Percentiles rank a stretch among this genome's conserved stretches.
These are phyloP conservation scores for Fagopyrum esculentum DNA, from an alignment of 148 eudicot genomes.

Conservation along the genomic window DNA sequence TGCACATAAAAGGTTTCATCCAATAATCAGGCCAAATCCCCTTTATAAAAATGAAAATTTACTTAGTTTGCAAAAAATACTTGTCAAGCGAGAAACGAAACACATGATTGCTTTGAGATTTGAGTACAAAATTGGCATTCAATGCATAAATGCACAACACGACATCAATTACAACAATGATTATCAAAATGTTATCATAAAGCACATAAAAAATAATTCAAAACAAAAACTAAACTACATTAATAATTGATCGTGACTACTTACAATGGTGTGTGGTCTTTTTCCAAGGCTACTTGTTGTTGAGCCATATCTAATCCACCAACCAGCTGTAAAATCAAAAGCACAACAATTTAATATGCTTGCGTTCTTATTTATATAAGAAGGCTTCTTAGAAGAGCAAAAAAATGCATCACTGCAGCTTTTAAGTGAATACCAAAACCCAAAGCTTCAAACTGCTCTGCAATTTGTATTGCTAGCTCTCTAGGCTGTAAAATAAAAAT, in stretches of 20 bases:
- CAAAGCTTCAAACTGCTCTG: conserved; percentile 89
- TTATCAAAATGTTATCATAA: not conserved
- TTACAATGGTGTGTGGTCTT: conserved; percentile 60
- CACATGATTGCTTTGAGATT: not conserved
- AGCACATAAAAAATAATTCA: too few species aligned
- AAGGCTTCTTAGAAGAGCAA: not conserved
- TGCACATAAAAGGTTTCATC: not conserved
- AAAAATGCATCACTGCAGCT: conserved; percentile 46
- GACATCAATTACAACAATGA: not conserved
- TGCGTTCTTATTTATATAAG: not conserved
- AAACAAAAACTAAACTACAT: too few species aligned
- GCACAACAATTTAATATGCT: not conserved
- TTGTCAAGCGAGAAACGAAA: not conserved
- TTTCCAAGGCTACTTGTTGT: conserved; percentile 41
- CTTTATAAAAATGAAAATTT: not conserved
- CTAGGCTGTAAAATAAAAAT: conserved; percentile 20
- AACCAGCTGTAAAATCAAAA: conserved; percentile 39
- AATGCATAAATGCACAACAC: not conserved
- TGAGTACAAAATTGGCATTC: not conserved
- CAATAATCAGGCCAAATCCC: not conserved
- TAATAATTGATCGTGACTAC: conserved; percentile 7
- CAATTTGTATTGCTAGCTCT: conserved; percentile 90
- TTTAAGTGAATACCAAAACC: conserved; percentile 68
- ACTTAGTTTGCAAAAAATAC: not conserved
- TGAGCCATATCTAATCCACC: conserved; percentile 53